These are phyloP conservation scores for Lecanoromycetidae sp. DNA, from an alignment of 2,329 filamentous ascomycete genomes.

Conservation along the genomic window DNA sequence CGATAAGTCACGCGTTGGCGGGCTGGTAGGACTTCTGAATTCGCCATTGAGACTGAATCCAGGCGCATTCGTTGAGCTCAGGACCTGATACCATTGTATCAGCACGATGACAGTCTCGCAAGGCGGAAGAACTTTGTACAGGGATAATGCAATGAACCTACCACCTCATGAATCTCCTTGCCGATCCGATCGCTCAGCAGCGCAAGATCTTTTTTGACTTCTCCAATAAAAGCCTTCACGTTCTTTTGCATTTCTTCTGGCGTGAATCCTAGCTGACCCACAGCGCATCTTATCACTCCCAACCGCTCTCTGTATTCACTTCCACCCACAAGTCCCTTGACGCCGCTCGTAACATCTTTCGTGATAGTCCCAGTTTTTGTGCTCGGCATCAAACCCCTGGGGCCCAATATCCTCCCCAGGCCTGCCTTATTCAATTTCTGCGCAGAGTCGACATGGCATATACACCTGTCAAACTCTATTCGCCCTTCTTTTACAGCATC, in stretches of 20 bases:
- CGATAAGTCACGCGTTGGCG: slow-evolving; percentile 37
- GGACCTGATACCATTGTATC: slow-evolving; percentile 40
- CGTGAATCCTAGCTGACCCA: slow-evolving; percentile 81
- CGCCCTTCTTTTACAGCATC: slow-evolving; percentile 61
- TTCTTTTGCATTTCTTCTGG: slow-evolving; percentile 79
- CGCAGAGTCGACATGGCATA: slow-evolving; percentile 72
- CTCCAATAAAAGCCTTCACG: slow-evolving; percentile 61
- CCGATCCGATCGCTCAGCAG: slow-evolving; percentile 49
- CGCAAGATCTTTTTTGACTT: slow-evolving; percentile 66
- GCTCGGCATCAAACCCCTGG: slow-evolving; percentile 85
- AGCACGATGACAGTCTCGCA: neutral
- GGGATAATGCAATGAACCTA: slow-evolving; percentile 34
- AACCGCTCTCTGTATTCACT: slow-evolving; percentile 76
- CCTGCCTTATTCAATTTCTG: slow-evolving; percentile 68
- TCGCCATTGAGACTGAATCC: slow-evolving; percentile 78
- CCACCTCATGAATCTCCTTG: slow-evolving; percentile 64
- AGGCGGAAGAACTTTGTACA: neutral
- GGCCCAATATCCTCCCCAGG: slow-evolving; percentile 71
- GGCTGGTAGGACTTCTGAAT: slow-evolving; percentile 52
- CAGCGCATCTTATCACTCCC: slow-evolving; percentile 76
- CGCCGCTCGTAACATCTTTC: slow-evolving; percentile 59
- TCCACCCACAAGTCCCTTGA: slow-evolving; percentile 71
- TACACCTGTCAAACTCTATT: slow-evolving; percentile 77
- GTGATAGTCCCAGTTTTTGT: slow-evolving; percentile 81
- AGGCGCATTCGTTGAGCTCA: slow-evolving; percentile 78